Evolutionary conservation across 371 early-diverging fungal genomes (phyloP), one percentile per base, ranked within the genome.

Genomic region (Mucor indicus): DNA sequence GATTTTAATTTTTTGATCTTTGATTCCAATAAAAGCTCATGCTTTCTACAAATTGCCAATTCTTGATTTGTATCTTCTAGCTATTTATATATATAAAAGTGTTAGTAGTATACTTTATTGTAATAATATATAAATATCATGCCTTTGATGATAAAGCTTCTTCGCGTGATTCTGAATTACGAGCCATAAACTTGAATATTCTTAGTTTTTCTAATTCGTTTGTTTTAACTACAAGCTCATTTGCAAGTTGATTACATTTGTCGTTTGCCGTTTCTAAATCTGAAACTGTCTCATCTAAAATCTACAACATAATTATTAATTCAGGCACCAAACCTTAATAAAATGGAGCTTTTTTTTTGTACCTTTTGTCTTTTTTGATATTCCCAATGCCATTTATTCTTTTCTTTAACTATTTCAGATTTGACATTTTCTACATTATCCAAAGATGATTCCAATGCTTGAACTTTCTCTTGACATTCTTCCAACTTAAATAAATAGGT

Each of bases 11-110:
- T 59, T 43, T 68, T 72, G n/a, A 62, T 53, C 22, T 62, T 58
- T 5, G 63, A 57, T 44, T 67, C 67, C 37, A 67, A 38, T 1
- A 55, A 32, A 10, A 62, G 36, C 27, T 72, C 72, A 47, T 68
- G 68, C 30, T 49, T 57, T 23, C 66, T 53, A 19, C 50, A 43
- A 2, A 62, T 21, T 0, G 66, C 54, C 23, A 72, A 30, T 35
- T 72, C 72, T 50, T 72, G 72, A 33, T 68, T 63, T 20, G 63
- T 42, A 35, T 72, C 72, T 40, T 68, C 69, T 6, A 72, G 50
- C 72, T 72, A 29, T 31, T 7, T 1, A 31, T 0, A 1, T 16
- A 41, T 10, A 24, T 3, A 27, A 37, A 29, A 20, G 22, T 19
- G 4, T n/a, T n/a, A n/a, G n/a, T n/a, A n/a, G n/a, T n/a, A n/a